Evolutionary conservation across 495 filamentous ascomycete species (phyloP).

Genomic region (Xylaria grammica): DNA sequence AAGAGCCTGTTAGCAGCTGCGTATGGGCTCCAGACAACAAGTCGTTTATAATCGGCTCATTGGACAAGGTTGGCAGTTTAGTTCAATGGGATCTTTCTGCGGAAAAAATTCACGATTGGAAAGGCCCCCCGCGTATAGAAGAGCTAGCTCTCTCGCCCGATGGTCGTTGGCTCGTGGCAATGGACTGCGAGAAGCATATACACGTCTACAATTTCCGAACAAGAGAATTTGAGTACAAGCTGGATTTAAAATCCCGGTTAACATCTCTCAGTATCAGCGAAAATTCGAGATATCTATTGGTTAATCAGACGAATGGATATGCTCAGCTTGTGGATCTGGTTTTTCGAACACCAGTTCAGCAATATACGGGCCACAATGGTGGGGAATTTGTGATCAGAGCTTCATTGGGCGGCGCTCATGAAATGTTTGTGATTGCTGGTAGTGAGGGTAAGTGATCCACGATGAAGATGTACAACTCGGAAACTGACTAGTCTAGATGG

Average conservation of each 20-base stretch:
- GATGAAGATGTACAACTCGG: constrained; percentile 2
- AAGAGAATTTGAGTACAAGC: constrained; percentile 73
- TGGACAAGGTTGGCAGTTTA: constrained; percentile 69
- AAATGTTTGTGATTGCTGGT: constrained; percentile 88
- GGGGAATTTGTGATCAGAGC: constrained; percentile 77
- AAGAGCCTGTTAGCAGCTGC: constrained; percentile 82
- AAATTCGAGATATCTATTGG: constrained; percentile 79
- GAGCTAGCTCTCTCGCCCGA: constrained; percentile 83
- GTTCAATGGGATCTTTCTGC: constrained; percentile 71
- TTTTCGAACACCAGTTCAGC: constrained; percentile 70
- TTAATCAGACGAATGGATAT: constrained; percentile 77
- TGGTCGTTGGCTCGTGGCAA: constrained; percentile 76
- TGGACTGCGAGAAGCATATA: constrained; percentile 70
- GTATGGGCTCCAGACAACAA: constrained; percentile 83
- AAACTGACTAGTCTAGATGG: constrained; percentile 63
- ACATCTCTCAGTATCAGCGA: constrained; percentile 81
- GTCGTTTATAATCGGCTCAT: constrained; percentile 79
- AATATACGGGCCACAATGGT: constrained; percentile 75
- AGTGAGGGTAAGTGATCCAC: constrained; percentile 75
- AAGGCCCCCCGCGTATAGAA: constrained; percentile 74
- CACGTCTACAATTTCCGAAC: constrained; percentile 83
- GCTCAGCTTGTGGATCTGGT: constrained; percentile 79
- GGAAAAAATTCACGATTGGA: constrained; percentile 62
- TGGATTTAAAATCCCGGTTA: constrained; percentile 66
- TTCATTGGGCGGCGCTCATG: constrained; percentile 84